These are phyloP conservation scores for Puccinia triticina DNA, from an alignment of 1,284 basidiomycete genomes.

Conservation along the genomic window DNA sequence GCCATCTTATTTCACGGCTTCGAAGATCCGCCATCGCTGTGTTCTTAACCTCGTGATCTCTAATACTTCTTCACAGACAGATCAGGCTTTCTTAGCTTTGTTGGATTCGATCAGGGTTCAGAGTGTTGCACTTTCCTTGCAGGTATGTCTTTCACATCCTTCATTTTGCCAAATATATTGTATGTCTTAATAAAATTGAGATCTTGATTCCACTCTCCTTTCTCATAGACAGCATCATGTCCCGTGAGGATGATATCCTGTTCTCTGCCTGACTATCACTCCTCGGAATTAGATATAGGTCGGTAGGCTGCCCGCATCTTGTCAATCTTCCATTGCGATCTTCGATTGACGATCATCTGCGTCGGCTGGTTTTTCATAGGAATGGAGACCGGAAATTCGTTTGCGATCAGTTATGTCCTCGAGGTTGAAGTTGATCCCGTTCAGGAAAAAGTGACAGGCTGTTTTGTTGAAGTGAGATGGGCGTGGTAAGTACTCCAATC, in stretches of 20 bases:
- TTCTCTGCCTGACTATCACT: not conserved
- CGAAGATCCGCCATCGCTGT: not conserved
- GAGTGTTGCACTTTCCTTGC: conserved; percentile 6
- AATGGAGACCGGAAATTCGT: conserved; percentile 15
- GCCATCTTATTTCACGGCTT: not conserved
- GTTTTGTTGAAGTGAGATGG: conserved; percentile 35
- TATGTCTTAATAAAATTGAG: not conserved
- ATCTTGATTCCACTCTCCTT: not conserved
- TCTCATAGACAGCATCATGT: not conserved
- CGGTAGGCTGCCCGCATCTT: not conserved
- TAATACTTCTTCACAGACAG: not conserved
- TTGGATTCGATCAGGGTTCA: conserved; percentile 20
- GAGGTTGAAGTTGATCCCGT: conserved; percentile 14
- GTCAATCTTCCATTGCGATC: not conserved
- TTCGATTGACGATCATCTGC: not conserved
- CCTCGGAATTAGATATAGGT: conserved; percentile 29
- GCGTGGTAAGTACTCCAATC: conserved; percentile 19
- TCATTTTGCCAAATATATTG: not conserved
- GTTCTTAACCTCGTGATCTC: conserved; percentile 22
- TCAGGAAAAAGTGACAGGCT: not conserved
- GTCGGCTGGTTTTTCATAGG: not conserved
- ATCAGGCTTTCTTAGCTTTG: not conserved
- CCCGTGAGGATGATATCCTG: not conserved
- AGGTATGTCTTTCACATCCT: not conserved
- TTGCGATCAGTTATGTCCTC: conserved; percentile 36